Evolutionary conservation across 352 stramenopile genomes (phyloP).

Genomic region (Pilasporangium apinafurcum): DNA sequence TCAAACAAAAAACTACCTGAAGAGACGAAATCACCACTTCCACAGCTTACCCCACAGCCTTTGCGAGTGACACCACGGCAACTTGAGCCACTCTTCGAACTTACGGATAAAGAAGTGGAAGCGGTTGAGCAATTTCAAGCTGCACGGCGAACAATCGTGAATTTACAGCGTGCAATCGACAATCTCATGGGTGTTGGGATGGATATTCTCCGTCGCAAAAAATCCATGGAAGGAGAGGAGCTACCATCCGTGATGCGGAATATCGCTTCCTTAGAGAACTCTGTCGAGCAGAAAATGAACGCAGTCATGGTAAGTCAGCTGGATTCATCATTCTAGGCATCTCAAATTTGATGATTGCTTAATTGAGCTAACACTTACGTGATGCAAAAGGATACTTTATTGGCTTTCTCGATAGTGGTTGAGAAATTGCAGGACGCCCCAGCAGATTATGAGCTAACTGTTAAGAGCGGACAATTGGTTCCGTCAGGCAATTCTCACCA

Average conservation of each 20-base stretch:
- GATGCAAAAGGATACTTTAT: slow-evolving; percentile 34
- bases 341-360: neutral
- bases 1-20: too few species aligned
- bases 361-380: neutral
- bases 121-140: slow-evolving; percentile 36
- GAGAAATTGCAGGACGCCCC: slow-evolving; percentile 48
- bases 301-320: slow-evolving; percentile 48
- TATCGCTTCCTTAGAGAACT: slow-evolving; percentile 27
- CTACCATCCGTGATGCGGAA: slow-evolving; percentile 9
- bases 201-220: slow-evolving; percentile 18
- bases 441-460: slow-evolving; percentile 37
- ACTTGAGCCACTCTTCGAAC: slow-evolving; percentile 12
- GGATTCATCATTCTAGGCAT: too few species aligned
- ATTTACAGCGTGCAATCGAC: slow-evolving; percentile 42
- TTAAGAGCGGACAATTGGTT: too few species aligned
- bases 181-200: slow-evolving; percentile 23
- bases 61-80: neutral
- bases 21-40: slow-evolving; percentile 18
- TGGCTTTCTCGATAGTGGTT: slow-evolving; percentile 54
- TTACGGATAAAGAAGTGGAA: slow-evolving; percentile 37
- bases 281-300: slow-evolving; percentile 44
- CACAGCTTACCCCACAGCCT: neutral
- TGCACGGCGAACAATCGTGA: slow-evolving; percentile 41
- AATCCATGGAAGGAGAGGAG: slow-evolving; percentile 6
- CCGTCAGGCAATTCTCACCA: too few species aligned